Evolutionary conservation across 441 rosid genomes (phyloP).

Genomic region (Populus hybrid): DNA sequence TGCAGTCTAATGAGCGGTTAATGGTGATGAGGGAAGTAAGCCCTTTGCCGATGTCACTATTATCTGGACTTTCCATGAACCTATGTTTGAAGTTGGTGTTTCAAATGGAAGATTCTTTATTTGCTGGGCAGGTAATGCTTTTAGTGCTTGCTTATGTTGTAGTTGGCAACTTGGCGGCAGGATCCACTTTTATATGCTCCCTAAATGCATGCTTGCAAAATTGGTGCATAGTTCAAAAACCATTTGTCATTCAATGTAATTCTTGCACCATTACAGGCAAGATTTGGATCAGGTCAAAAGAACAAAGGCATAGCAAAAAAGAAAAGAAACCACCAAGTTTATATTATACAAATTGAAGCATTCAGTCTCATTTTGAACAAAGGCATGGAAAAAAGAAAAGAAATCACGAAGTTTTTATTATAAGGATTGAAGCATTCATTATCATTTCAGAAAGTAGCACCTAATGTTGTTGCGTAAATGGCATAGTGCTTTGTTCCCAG

Average conservation of each 20-base stretch:
- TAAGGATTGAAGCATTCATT: too few species aligned
- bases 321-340: neutral
- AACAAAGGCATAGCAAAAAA: neutral
- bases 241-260: neutral
- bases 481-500: neutral
- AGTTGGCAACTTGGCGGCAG: neutral
- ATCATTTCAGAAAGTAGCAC: neutral
- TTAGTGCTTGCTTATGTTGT: neutral
- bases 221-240: neutral
- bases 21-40: conserved; percentile 90
- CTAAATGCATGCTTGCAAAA: neutral
- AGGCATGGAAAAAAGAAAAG: too few species aligned
- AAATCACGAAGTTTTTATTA: too few species aligned
- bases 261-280: neutral
- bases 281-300: neutral
- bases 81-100: conserved; percentile 71
- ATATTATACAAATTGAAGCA: neutral
- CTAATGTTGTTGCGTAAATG: neutral
- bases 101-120: conserved; percentile 88
- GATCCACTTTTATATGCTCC: neutral
- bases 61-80: conserved; percentile 92
- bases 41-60: conserved; percentile 87
- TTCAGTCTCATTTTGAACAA: neutral
- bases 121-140: conserved; percentile 72
- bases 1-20: conserved; percentile 73